Base-by-base conservation (phyloP, 768 basidiomycete species). In the Mycena crocata region DNA sequence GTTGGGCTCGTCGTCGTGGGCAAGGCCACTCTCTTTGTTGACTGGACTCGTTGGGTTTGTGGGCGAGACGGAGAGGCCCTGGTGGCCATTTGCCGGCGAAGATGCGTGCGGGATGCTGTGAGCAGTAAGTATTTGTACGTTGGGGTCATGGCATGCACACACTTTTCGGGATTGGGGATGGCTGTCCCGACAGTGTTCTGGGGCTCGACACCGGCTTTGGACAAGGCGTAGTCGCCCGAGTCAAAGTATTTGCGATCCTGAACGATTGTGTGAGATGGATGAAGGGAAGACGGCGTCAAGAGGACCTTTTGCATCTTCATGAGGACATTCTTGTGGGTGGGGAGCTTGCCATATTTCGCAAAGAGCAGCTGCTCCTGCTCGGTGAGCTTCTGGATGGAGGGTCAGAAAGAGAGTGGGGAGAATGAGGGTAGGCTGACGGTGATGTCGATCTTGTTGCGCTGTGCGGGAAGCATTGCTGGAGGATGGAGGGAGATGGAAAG, bases 161-260 rank as follows among this genome's bases (percentile, higher is more conserved):
- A 97, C 96, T 94, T 94, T 81, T 98, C 94, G 31, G 98, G 96
- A 79, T 93, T 96, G n/a, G 98, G 97, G 71, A 98, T 98, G 37
- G 95, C 94, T 12, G 96, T 99, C 31, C 98, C 98, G 60, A 98
- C 95, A 3, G 89, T 86, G 69, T 86, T 93, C 78, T 94, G 93
- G 51, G 94, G 91, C n/a, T 91, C 86, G 50, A 92, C 90, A 30
- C 98, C 93, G 3, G 98, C 98, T 79, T 99, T 98, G 55, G 95
- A 95, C 71, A 99, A 85, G 32, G 96, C 96, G 75, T 99, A 99
- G 79, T 99, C 98, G 63, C 98, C 98, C 61, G 97, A 99, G 81
- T 99, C 98, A 79, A 99, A 99, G 83, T 95, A 99, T 81, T 99
- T 99, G 74, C 98, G 93, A 76, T 99, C 97, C 96, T 98, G 72